A percentile compares a stretch with the other conserved stretches of the same genome.
phyloP scores from a whole-genome alignment of 2,329 filamentous ascomycete species.

The Fusarium sp. region DNA sequence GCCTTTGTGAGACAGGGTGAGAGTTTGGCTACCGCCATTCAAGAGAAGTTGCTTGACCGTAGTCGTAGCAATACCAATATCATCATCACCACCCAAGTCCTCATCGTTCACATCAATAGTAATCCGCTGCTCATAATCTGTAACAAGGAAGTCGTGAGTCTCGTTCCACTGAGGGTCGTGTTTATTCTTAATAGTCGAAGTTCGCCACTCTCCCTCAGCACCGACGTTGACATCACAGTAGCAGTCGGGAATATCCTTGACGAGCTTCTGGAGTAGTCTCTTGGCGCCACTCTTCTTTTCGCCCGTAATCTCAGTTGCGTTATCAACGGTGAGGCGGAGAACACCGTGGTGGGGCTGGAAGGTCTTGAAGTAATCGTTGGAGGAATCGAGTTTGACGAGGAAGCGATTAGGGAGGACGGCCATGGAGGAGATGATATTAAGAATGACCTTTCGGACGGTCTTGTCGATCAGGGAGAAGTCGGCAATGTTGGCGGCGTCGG shows the following conservation, averaged over 20 bases:
- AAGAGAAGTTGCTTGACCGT: constrained; percentile 39
- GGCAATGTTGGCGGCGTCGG: constrained; percentile 40
- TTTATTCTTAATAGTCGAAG: constrained; percentile 38
- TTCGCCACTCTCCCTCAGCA: constrained; percentile 39
- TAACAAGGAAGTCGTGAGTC: constrained; percentile 42
- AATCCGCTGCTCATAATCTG: constrained; percentile 38
- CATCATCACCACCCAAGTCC: constrained; percentile 37
- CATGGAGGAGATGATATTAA: constrained; percentile 39
- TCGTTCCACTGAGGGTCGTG: constrained; percentile 40
- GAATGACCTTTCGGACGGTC: constrained; percentile 38
- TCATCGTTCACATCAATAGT: constrained; percentile 37
- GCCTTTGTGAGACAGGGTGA: constrained; percentile 33
- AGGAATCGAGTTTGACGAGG: constrained; percentile 38
- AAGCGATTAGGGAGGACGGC: constrained; percentile 42
- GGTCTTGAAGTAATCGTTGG: constrained; percentile 44
- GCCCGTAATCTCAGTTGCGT: constrained; percentile 33
- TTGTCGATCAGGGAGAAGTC: constrained; percentile 38
- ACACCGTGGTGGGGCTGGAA: constrained; percentile 39
- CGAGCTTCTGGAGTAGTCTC: constrained; percentile 30
- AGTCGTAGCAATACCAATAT: constrained; percentile 34
- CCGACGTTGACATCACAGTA: constrained; percentile 38
- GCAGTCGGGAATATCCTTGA: constrained; percentile 40
- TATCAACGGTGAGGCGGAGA: constrained; percentile 36
- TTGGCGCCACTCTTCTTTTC: constrained; percentile 40
- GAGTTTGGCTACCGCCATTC: constrained; percentile 32